These are phyloP conservation scores for Gonium pectorale DNA, from an alignment of 139 green algal genomes.

Conservation along the genomic window DNA sequence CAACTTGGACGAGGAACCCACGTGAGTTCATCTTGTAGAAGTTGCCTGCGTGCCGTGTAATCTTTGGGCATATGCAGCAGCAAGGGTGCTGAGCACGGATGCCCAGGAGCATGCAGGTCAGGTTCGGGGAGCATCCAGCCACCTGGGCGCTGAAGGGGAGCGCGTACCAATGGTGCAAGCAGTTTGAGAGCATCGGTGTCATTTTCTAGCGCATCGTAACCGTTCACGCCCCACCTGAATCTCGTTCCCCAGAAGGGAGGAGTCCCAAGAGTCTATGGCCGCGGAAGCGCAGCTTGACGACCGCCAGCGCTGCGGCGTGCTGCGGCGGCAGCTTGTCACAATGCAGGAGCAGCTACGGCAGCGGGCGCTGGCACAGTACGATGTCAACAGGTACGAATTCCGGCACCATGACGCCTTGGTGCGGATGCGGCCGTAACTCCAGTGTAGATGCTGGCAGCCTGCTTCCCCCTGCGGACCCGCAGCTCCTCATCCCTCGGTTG, in stretches of 20 bases:
- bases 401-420: background rate
- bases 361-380: slow-evolving; percentile 9
- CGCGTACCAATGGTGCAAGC: no score
- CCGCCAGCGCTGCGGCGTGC: background rate
- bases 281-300: background rate
- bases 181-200: background rate
- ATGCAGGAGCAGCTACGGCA: background rate
- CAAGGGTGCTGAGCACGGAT: background rate
- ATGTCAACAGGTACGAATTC: slow-evolving; percentile 1
- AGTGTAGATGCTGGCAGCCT: background rate
- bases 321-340: background rate
- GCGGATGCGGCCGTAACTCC: background rate
- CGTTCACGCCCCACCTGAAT: background rate
- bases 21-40: no score
- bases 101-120: no score
- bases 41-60: no score
- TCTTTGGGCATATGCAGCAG: background rate
- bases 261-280: no score
- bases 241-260: no score
- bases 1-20: background rate
- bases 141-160: no score
- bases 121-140: no score
- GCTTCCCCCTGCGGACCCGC: background rate
- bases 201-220: background rate
- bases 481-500: background rate